These are phyloP conservation scores for Fusarium circinatum DNA, from an alignment of 2,329 filamentous ascomycete species.

Conservation along the genomic window DNA sequence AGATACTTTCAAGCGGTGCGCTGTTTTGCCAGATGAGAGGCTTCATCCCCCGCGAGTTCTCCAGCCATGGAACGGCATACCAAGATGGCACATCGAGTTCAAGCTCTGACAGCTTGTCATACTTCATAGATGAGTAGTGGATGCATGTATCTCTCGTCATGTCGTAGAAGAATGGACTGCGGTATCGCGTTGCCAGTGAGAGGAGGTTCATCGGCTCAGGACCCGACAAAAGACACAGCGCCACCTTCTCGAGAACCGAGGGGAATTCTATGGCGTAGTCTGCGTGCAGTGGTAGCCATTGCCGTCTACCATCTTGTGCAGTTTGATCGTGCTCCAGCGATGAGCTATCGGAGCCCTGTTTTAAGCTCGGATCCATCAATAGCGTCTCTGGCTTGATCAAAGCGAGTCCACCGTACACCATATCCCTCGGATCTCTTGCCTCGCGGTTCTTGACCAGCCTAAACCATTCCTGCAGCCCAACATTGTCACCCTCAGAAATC, in stretches of 20 bases:
- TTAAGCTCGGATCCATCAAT: background rate
- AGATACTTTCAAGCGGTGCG: rapidly evolving
- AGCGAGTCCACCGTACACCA: background rate
- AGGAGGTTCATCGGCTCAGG: background rate
- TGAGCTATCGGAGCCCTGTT: background rate
- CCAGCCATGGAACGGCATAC: background rate
- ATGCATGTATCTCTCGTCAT: background rate
- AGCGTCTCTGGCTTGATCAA: background rate
- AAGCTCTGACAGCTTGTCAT: background rate
- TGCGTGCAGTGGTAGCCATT: background rate
- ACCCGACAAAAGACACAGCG: background rate
- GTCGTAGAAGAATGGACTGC: background rate
- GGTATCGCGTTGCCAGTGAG: background rate
- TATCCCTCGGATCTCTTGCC: background rate
- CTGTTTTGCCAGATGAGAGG: background rate
- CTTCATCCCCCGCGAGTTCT: background rate
- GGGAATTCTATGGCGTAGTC: background rate
- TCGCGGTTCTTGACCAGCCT: background rate
- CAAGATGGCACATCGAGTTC: background rate
- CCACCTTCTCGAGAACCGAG: background rate
- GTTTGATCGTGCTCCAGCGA: too few relatives aligned
- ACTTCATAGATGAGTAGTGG: background rate
- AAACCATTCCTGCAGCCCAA: background rate
- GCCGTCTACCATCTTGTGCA: rapidly evolving
- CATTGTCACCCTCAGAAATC: background rate